phyloP scores from a whole-genome alignment of 805 yeast genomes.

The Helenozyma rhizophorensis region DNA sequence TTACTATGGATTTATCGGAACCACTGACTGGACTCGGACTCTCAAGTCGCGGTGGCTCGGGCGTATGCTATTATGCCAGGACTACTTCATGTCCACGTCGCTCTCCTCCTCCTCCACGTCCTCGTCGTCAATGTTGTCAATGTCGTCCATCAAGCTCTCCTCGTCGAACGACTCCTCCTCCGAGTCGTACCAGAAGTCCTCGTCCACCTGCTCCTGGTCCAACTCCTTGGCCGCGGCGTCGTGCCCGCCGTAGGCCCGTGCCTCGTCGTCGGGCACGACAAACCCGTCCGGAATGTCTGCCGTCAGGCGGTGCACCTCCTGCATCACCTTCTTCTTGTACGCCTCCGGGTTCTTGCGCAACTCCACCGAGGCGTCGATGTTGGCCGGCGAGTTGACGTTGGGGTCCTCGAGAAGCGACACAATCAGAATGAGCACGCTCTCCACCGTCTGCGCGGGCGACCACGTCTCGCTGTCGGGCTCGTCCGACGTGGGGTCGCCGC shows the following conservation, averaged over 20 bases:
- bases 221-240: constrained; percentile 34
- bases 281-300: constrained; percentile 86
- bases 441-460: constrained; percentile 92
- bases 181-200: constrained; percentile 77
- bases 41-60: too few relatives aligned
- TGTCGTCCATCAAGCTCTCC: constrained; percentile 45
- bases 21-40: too few relatives aligned
- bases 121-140: constrained; percentile 49
- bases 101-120: constrained; percentile 45
- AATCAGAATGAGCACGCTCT: constrained; percentile 82
- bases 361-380: constrained; percentile 91
- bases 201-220: constrained; percentile 61
- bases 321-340: constrained; percentile 68
- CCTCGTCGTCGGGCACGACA: constrained; percentile 68
- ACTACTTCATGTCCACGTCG: constrained; percentile 16
- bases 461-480: constrained; percentile 93
- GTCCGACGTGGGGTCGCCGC: constrained; percentile 86
- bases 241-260: constrained; percentile 35
- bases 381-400: constrained; percentile 89
- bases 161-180: constrained; percentile 46
- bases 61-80: background rate
- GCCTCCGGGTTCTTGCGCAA: constrained; percentile 78
- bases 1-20: too few relatives aligned
- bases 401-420: constrained; percentile 92
- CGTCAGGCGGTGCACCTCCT: constrained; percentile 80